Base-by-base conservation (phyloP, 192 early-diverging fungal species). In the Powellomyces hirtus region DNA sequence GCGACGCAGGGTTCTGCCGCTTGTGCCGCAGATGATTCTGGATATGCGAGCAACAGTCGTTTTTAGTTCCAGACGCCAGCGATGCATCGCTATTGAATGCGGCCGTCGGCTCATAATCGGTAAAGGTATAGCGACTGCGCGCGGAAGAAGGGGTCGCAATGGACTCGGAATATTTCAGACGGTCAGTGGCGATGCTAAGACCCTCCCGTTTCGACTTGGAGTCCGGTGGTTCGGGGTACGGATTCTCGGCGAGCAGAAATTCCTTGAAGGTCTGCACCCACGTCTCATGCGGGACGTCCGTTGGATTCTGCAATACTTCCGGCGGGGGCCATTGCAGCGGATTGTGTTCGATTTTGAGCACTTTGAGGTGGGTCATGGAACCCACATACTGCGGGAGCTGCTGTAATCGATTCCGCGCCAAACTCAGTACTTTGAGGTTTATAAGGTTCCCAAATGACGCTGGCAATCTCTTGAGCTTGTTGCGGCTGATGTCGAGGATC, bases 291-390 rank as follows among this genome's bases (percentile, higher is more conserved):
- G 18, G 16, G 6, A 24, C 24, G 30, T 64, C 62, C 4, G 45
- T 31, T 10, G 37, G 26, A 38, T 57, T 68, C 38, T 79, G 49
- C 58, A 77, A 18, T 11, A 70, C 37, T n/a, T 66, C 75, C 0
- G 58, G 31, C 13, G 79, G 79, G 4, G 79, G 79, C 79, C 79
- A 80, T 38, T 55, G 44, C 5, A 80, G 27, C 16, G 75, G 75
- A 53, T 80, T 80, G 45, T 70, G 60, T 7, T 77, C 79, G 11
- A 79, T 24, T 45, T 77, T 77, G 13, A 80, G 50, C 6, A 80
- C 79, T 51, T 73, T 60, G 16, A 76, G 68, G 10, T 63, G 24
- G 3, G 38, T 1, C 75, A 77, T 80, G 1, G 45, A 16, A 3
- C 60, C 66, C 55, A 80, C 34, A 34, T 77, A 80, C 16, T 26